These are phyloP conservation scores for Aspergillus quadricinctus DNA, from an alignment of 2,329 filamentous ascomycete species.

Conservation along the genomic window DNA sequence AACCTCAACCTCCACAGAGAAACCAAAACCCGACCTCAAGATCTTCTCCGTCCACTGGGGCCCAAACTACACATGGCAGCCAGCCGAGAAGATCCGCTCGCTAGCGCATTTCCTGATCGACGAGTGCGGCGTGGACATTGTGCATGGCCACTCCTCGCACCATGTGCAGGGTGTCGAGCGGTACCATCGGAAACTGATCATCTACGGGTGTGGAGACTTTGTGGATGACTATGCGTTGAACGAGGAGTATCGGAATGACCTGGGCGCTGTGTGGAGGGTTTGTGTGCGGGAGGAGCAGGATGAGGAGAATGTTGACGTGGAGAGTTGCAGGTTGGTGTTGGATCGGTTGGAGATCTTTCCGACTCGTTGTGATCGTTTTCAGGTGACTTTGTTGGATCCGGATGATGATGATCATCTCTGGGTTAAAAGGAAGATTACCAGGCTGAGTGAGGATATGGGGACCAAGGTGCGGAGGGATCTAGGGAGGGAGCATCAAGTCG, in stretches of 20 bases:
- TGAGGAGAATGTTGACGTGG: background rate
- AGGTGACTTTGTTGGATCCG: constrained; percentile 25
- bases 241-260: constrained; percentile 34
- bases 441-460: constrained; percentile 26
- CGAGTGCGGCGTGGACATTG: constrained; percentile 39
- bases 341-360: constrained; percentile 34
- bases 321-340: constrained; percentile 12
- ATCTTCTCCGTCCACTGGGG: constrained; percentile 41
- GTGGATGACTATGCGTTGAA: constrained; percentile 41
- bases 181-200: constrained; percentile 33
- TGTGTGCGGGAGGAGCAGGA: constrained; percentile 16
- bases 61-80: constrained; percentile 38
- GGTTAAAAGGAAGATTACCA: constrained; percentile 24
- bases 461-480: constrained; percentile 20
- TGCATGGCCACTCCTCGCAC: constrained; percentile 41
- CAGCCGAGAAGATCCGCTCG: constrained; percentile 24
- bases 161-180: constrained; percentile 40
- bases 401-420: constrained; percentile 31
- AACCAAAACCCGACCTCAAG: constrained; percentile 27
- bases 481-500: constrained; percentile 18
- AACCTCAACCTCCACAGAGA: background rate
- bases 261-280: constrained; percentile 39
- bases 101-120: constrained; percentile 39
- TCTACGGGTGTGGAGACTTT: constrained; percentile 42
- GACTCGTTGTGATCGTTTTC: constrained; percentile 31